Base-by-base conservation (phyloP, 305 asterid genomes). In the Rubia peregrina region DNA sequence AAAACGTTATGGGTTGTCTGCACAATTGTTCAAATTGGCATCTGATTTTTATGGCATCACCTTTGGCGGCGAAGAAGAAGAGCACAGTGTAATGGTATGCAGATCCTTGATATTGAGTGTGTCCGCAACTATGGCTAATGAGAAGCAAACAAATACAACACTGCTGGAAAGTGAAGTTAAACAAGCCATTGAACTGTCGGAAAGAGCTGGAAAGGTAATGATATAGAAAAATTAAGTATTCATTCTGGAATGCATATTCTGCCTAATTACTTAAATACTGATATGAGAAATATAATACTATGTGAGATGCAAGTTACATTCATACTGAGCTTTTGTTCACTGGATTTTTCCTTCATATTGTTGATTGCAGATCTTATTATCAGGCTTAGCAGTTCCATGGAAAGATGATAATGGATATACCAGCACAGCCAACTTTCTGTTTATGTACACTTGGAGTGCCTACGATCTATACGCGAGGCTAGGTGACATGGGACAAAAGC, bases 151-250 rank as follows among this genome's bases (percentile, higher is more conserved):
- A 53, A 83, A 79, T 19, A 51, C 75, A 69, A 41, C 82, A 42
- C 72, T 93, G 84, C 78, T 56, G 71, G 98, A 93, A 82, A 68
- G 78, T 75, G 96, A 93, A 81, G 83, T 83, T 77, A 83, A 80
- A 73, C 89, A 85, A 78, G 89, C 92, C 79, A 83, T 85, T 74
- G 89, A 87, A 78, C 82, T 86, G 76, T 71, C 89, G 71, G 90
- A 83, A 76, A 85, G 78, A 76, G 97, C 95, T 61, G 94, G 94
- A 80, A 90, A 93, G 97, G 98, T 90, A 85, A 81, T 61, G 62
- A 65, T 65, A 65, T 41, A 10, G 49, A 46, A 48, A 26, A 12
- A 21, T 26, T 7, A 30, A 44, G 30, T 9, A 0, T 42, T 24
- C 7, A 3, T 26, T 13, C 26, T 2, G n/a, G 55, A 42, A 14